Conservation (phyloP, 306 rosid genomes). For the Carpinus fangiana region DNA sequence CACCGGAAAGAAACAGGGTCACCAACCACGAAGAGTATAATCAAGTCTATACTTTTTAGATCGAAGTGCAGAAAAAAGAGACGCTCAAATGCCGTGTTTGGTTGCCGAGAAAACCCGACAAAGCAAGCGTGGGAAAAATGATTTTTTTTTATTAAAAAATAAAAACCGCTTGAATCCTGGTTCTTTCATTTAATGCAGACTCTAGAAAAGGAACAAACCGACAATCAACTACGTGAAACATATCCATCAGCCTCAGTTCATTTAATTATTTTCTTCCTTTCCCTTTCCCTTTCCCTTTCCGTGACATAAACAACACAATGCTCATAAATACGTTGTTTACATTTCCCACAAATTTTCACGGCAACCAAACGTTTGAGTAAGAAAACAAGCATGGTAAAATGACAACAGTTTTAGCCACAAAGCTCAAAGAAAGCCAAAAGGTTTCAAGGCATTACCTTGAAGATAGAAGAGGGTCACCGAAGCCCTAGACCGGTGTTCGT, state of each 20-base stretch:
- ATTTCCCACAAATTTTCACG: slow-evolving; percentile 8
- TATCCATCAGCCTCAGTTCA: not conserved
- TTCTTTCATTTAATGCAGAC: not conserved
- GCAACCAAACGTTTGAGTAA: not conserved
- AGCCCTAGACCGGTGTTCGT: slow-evolving; percentile 1
- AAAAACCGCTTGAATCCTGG: not conserved
- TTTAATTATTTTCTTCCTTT: not conserved
- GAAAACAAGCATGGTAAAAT: not conserved
- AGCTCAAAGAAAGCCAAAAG: not conserved
- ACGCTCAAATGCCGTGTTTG: slow-evolving; percentile 27
- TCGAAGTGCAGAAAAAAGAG: slow-evolving; percentile 24
- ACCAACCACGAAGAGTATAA: slow-evolving; percentile 13
- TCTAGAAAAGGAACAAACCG: not conserved
- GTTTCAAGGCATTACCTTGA: not conserved
- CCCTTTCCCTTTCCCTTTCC: not conserved
- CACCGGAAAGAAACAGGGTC: slow-evolving; percentile 12
- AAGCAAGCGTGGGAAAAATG: not conserved
- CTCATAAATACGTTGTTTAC: not conserved
- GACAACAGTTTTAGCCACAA: not conserved
- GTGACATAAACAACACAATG: slow-evolving; percentile 11
- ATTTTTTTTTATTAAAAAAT: not conserved
- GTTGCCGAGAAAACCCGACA: slow-evolving; percentile 31
- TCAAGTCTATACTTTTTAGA: slow-evolving; percentile 6
- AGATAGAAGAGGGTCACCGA: not conserved
- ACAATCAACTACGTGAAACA: not conserved